These are phyloP conservation scores for Pleurotus cornucopiae DNA, from an alignment of 768 basidiomycete species.

Conservation along the genomic window DNA sequence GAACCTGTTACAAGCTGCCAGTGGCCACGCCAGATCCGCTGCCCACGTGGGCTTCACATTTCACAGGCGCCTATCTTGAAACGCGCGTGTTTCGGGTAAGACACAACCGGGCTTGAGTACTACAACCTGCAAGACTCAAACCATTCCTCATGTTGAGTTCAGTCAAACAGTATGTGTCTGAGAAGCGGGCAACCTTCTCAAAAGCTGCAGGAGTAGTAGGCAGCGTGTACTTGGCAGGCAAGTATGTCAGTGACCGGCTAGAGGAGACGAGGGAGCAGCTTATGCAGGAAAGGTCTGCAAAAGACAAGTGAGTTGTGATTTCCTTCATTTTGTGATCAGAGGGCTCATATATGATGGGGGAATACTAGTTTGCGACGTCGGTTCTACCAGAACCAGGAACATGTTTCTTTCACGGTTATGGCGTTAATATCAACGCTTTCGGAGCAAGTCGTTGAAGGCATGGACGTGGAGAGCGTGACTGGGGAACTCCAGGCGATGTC, in stretches of 20 bases:
- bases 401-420: constrained; percentile 70
- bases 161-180: constrained; percentile 43
- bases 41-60: too few species aligned
- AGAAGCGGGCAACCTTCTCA: constrained; percentile 41
- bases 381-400: constrained; percentile 74
- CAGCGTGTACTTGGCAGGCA: constrained; percentile 56
- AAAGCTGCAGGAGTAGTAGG: constrained; percentile 51
- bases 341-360: background rate
- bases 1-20: too few species aligned
- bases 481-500: constrained; percentile 34
- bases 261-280: constrained; percentile 64
- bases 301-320: constrained; percentile 55
- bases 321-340: background rate
- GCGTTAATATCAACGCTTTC: constrained; percentile 47
- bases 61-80: too few species aligned
- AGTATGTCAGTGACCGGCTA: constrained; percentile 58
- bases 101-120: too few species aligned
- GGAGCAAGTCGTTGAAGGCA: constrained; percentile 47
- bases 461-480: constrained; percentile 64
- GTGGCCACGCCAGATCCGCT: too few species aligned
- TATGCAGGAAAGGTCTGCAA: constrained; percentile 55
- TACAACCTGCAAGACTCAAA: too few species aligned
- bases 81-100: too few species aligned
- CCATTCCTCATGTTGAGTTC: constrained; percentile 34
- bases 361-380: constrained; percentile 59